Base-by-base conservation (phyloP, 257 asterid species). In the Solanum lycopersicoides region DNA sequence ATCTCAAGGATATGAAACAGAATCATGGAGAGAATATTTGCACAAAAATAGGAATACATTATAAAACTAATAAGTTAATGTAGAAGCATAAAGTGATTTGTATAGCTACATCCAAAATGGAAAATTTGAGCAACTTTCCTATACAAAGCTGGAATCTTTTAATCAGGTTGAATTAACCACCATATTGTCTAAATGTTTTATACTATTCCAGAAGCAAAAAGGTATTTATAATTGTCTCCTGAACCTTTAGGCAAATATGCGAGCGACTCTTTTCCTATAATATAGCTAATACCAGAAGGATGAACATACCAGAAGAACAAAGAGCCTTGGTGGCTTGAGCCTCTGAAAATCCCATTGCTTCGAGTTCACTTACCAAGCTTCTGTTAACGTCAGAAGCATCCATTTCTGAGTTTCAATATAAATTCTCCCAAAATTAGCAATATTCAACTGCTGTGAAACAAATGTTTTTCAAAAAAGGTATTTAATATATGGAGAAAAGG, bases 321-420 rank as follows among this genome's bases (percentile, higher is more conserved):
- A 96, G 93, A 41, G 97, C 98, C 89, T 86, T 92, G 21, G 86
- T 82, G 44, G 97, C 95, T 85, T 59, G 90, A 88, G 90, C 89
- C 91, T 90, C 89, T 6, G 95, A 44, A 87, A 96, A 96, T 88
- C 98, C 97, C 97, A 95, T 92, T 15, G 88, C 93, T 88, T 90
- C 93, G 69, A 94, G 98, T 82, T 95, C 93, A 72, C 92, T 85
- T 34, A 96, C 92, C 89, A 94, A 91, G 87, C 87, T 88, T 88
- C 88, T 86, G 87, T 92, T 89, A 30, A 91, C 92, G 84, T 89
- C 88, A 10, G 85, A 87, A 77, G 53, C 18, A 35, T 84, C 93
- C 97, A 95, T 95, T 86, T 88, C 87, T 80, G 25, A 86, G 60
- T 42, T 16, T 53, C 66, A 56, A 53, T 53, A 50, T 23, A 68